A percentile compares a stretch with the other conserved stretches of the same genome.
Evolutionary conservation across 306 rosid species (phyloP).

Genomic region (Astragalus glycyphyllos): DNA sequence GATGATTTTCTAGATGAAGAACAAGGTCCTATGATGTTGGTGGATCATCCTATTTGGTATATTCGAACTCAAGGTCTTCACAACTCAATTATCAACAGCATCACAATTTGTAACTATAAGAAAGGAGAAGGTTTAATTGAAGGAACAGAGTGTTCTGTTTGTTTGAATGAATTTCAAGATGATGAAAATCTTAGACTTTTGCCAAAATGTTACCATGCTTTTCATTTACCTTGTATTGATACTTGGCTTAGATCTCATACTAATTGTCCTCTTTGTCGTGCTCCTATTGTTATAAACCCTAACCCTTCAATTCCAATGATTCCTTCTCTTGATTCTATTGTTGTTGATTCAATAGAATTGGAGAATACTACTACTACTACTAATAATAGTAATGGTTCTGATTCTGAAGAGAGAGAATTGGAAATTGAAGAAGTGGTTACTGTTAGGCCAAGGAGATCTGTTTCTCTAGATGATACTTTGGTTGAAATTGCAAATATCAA

Average conservation of each 20-base stretch:
- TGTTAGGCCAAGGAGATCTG: constrained; percentile 57
- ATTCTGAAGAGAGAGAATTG: constrained; percentile 41
- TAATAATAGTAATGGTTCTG: constrained; percentile 7
- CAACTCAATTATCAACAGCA: constrained; percentile 61
- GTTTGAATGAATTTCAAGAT: constrained; percentile 77
- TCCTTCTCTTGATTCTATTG: constrained; percentile 38
- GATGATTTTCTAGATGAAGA: constrained; percentile 65
- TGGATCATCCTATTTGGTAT: constrained; percentile 88
- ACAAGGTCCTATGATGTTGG: constrained; percentile 42
- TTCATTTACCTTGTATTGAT: constrained; percentile 83
- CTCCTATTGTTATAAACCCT: constrained; percentile 57
- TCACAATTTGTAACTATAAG: constrained; percentile 64
- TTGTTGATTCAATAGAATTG: constrained; percentile 23
- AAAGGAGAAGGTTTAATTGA: constrained; percentile 79
- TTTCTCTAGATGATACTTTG: constrained; percentile 65
- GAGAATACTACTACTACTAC: constrained; percentile 24
- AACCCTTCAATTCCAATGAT: constrained; percentile 5
- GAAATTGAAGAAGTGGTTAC: constrained; percentile 25
- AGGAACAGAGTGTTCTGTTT: constrained; percentile 83
- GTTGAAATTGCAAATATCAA: constrained; percentile 52
- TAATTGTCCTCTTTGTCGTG: constrained; percentile 85
- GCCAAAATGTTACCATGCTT: constrained; percentile 89
- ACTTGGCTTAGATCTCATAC: constrained; percentile 94
- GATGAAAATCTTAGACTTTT: constrained; percentile 74
- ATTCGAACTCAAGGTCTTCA: constrained; percentile 82